Evolutionary conservation across 2,329 filamentous ascomycete genomes (phyloP), one percentile per base, ranked within the genome.

Genomic region (Aureobasidium sp.): DNA sequence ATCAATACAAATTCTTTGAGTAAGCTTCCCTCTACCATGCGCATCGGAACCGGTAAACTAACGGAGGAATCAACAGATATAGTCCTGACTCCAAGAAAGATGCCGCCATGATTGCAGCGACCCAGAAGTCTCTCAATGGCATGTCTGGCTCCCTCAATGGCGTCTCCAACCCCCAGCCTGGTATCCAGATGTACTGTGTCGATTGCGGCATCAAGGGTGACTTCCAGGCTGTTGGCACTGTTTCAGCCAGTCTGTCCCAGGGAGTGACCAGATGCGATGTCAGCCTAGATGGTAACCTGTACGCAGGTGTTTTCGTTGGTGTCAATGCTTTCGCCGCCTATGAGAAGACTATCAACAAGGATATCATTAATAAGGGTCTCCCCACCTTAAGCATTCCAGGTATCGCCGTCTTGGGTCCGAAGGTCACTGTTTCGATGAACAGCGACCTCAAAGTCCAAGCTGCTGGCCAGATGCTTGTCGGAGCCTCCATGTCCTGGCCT

Each of bases 121-220:
- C 60, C 6, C 60, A 62, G 34, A 55, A 62, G 15, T 37, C 43
- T 5, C 62, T 64, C 3, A 63, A 48, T 17, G 56, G 56, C 32
- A 63, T 64, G 47, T 56, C 57, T 5, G 20, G 8, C 6, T 55
- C 53, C 24, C 59, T 65, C 27, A 51, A 59, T 4, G 64, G 64
- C 2, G 60, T 57, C 26, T 51, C 51, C 7, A 53, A 65, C 17
- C 63, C 64, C 20, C 62, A 65, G 52, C 61, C 63, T 13, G 53
- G 64, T 34, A 64, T 65, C 20, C 59, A 64, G 27, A 53, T 66
- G 32, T 66, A 53, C 52, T 66, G 64, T 20, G 64, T 66, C 17
- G 61, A 66, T 36, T 66, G 64, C 29, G 64, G 64, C 5, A 52
- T 66, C 26, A 50, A 60, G 24, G 64, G 64, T 9, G 47, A 61